Evolutionary conservation across 2,329 filamentous ascomycete species (phyloP).

Genomic region (Fusarium abutilonis): DNA sequence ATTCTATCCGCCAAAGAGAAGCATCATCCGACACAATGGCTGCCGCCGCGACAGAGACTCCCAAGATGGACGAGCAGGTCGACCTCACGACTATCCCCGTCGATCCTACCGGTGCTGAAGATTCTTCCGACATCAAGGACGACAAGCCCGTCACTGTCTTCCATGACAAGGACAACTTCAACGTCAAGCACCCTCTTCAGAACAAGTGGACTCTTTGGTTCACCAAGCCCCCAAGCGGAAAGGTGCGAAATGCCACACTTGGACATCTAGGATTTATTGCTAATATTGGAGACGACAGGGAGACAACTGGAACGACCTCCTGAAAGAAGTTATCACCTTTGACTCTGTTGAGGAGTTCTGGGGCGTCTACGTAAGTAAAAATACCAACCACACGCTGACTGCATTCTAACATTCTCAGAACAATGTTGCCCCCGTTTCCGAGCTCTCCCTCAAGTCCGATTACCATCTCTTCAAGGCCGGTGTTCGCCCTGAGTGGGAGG

Average conservation of each 20-base stretch:
- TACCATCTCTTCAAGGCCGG: conserved; percentile 99
- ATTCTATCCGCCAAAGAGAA: conserved; percentile 12
- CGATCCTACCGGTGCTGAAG: conserved; percentile 68
- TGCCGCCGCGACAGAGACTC: conserved; percentile 47
- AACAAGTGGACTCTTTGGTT: conserved; percentile 99
- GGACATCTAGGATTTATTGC: conserved; percentile 4
- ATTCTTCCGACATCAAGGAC: conserved; percentile 60
- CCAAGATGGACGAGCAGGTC: conserved; percentile 64
- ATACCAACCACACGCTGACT: not conserved
- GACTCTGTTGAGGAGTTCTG: conserved; percentile 99
- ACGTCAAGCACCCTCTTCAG: conserved; percentile 98
- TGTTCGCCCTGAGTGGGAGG: conserved; percentile 98
- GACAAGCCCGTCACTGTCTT: conserved; percentile 89
- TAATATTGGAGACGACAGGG: conserved; percentile 64
- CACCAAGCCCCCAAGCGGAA: conserved; percentile 96
- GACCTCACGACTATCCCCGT: conserved; percentile 75
- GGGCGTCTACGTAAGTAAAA: conserved; percentile 89
- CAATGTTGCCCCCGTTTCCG: conserved; percentile 96
- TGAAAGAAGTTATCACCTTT: conserved; percentile 99
- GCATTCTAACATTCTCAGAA: conserved; percentile 68
- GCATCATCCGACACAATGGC: conserved; percentile 49
- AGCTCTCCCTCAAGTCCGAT: conserved; percentile 96
- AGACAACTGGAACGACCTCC: conserved; percentile 97
- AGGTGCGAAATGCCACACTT: conserved; percentile 64
- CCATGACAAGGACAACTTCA: conserved; percentile 99